Conservation (phyloP, 2,329 filamentous ascomycete genomes). For the Aureobasidium sp. region DNA sequence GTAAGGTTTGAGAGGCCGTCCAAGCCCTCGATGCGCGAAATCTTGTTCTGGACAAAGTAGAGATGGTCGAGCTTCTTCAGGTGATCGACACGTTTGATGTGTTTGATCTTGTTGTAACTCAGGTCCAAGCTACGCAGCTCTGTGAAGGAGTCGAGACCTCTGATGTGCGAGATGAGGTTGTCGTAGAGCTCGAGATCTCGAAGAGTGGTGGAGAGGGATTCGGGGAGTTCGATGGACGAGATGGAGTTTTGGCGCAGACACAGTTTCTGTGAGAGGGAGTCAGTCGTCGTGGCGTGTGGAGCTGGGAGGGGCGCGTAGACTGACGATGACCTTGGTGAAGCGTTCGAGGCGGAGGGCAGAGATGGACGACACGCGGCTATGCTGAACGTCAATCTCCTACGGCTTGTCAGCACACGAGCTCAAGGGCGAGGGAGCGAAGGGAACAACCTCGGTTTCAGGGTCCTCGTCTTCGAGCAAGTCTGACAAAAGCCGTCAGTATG, state of each 20-base stretch:
- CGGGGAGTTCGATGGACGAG: constrained; percentile 68
- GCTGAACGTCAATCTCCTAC: constrained; percentile 82
- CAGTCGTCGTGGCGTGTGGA: neutral
- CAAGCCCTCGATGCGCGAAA: constrained; percentile 77
- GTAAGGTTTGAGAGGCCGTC: constrained; percentile 66
- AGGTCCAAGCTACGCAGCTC: constrained; percentile 77
- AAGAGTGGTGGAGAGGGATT: constrained; percentile 57
- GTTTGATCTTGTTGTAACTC: constrained; percentile 98
- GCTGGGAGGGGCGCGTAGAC: neutral
- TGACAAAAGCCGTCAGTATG: constrained; percentile 24
- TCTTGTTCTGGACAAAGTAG: constrained; percentile 93
- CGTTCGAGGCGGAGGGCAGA: constrained; percentile 71
- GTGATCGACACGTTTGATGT: constrained; percentile 83
- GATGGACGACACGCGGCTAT: constrained; percentile 75
- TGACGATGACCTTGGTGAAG: constrained; percentile 52
- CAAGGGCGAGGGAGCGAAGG: constrained; percentile 44
- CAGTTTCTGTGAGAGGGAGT: constrained; percentile 47
- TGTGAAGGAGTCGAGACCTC: constrained; percentile 69
- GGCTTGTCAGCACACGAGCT: neutral
- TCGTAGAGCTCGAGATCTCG: constrained; percentile 92
- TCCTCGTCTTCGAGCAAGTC: constrained; percentile 55
- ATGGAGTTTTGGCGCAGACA: constrained; percentile 93
- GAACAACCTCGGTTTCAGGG: constrained; percentile 44
- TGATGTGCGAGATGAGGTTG: constrained; percentile 83
- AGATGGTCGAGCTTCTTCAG: constrained; percentile 72